Percentiles rank a stretch among this genome's conserved stretches.
phyloP scores from a whole-genome alignment of 2,329 filamentous ascomycete genomes.

The Paracorniculantispora psalliotae region DNA sequence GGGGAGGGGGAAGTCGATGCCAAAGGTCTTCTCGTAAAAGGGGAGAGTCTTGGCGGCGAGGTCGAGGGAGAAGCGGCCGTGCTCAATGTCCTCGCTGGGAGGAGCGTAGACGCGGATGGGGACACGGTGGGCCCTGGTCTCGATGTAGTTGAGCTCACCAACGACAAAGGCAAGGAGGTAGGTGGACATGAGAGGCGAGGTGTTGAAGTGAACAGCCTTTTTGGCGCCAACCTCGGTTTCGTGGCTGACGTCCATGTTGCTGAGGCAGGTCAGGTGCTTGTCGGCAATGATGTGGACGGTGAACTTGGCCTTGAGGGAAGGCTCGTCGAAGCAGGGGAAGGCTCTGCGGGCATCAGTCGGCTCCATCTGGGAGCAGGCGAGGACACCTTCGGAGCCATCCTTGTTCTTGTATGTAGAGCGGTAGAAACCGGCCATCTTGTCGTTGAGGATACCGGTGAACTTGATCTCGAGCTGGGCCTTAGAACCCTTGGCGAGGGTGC shows the following conservation, averaged over 20 bases:
- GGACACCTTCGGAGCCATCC: slow-evolving; percentile 72
- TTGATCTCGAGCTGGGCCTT: slow-evolving; percentile 60
- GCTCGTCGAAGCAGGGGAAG: slow-evolving; percentile 96
- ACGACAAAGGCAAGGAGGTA: slow-evolving; percentile 93
- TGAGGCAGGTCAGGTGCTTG: slow-evolving; percentile 83
- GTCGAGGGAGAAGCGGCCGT: slow-evolving; percentile 84
- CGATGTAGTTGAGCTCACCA: slow-evolving; percentile 88
- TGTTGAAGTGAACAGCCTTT: slow-evolving; percentile 88
- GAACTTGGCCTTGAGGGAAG: slow-evolving; percentile 87
- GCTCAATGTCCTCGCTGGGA: slow-evolving; percentile 81
- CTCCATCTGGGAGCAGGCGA: slow-evolving; percentile 95
- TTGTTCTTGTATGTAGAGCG: slow-evolving; percentile 84
- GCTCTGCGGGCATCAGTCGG: slow-evolving; percentile 88
- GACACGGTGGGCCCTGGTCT: slow-evolving; percentile 85
- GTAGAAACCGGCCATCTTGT: slow-evolving; percentile 98
- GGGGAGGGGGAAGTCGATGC: slow-evolving; percentile 59
- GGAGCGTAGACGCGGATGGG: slow-evolving; percentile 93
- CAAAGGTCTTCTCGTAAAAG: slow-evolving; percentile 95
- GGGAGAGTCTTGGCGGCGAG: slow-evolving; percentile 83
- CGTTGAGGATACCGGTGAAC: slow-evolving; percentile 77
- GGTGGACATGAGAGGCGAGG: slow-evolving; percentile 90
- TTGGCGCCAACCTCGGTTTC: slow-evolving; percentile 68
- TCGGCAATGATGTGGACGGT: slow-evolving; percentile 88
- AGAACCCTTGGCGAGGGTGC: slow-evolving; percentile 65
- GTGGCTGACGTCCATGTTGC: slow-evolving; percentile 91